phyloP scores from a whole-genome alignment of 208 protist species.

The Tritrichomonas foetus region DNA sequence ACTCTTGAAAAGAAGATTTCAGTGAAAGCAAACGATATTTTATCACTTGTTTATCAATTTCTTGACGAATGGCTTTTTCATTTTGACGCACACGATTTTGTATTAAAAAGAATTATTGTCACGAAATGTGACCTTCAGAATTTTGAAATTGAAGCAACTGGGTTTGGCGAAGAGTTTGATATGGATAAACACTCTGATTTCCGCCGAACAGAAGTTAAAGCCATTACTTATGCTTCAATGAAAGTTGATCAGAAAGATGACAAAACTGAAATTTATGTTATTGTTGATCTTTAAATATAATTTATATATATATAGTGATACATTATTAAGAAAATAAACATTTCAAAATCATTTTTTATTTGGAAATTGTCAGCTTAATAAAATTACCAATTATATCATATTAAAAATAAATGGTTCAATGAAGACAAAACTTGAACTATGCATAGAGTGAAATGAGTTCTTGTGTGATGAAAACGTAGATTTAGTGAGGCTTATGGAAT shows the following conservation, averaged over 20 bases:
- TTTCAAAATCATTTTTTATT: too few relatives aligned
- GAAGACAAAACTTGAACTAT: too few relatives aligned
- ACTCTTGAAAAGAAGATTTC: neutral
- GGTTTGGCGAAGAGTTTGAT: neutral
- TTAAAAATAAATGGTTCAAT: too few relatives aligned
- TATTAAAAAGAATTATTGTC: neutral
- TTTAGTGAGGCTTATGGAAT: too few relatives aligned
- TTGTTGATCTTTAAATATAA: constrained; percentile 34
- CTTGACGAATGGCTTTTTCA: constrained; percentile 24
- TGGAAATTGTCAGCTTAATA: too few relatives aligned
- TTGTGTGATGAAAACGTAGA: too few relatives aligned
- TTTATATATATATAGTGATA: too few relatives aligned
- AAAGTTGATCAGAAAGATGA: neutral
- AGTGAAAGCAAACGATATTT: neutral
- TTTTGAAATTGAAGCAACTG: neutral
- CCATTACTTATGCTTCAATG: constrained; percentile 29
- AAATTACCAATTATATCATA: too few relatives aligned
- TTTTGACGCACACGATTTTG: constrained; percentile 38
- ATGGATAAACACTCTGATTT: constrained; percentile 19
- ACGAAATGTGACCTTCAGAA: constrained; percentile 3
- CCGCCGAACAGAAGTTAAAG: constrained; percentile 26
- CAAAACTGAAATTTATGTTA: neutral
- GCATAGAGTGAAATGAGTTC: too few relatives aligned
- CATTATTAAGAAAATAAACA: too few relatives aligned
- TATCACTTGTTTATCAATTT: neutral